Evolutionary conservation across 257 asterid genomes (phyloP).

Genomic region (Cordia subcordata): DNA sequence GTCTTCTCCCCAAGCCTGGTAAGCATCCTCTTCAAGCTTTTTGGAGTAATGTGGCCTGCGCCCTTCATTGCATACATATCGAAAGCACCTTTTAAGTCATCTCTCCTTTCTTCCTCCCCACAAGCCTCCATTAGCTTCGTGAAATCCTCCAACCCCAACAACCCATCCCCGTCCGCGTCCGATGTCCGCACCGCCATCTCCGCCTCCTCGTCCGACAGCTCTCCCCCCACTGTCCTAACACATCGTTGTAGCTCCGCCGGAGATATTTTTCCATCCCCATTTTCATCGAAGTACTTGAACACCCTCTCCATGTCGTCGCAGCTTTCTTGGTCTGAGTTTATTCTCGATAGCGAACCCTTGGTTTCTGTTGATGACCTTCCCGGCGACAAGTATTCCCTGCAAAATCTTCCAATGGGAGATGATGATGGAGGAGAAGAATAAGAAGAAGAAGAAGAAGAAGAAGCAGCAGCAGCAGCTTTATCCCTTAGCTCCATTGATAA

Average conservation of each 20-base stretch:
- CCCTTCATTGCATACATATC: conserved; percentile 54
- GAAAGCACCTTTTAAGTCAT: conserved; percentile 52
- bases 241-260: conserved; percentile 29
- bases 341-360: neutral
- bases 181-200: conserved; percentile 32
- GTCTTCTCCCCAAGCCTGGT: conserved; percentile 48
- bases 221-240: conserved; percentile 8
- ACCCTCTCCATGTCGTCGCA: conserved; percentile 13
- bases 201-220: conserved; percentile 40
- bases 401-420: neutral
- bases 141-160: conserved; percentile 48
- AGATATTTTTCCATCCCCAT: conserved; percentile 37
- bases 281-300: conserved; percentile 29
- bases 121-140: conserved; percentile 42
- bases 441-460: neutral
- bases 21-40: conserved; percentile 61
- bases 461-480: neutral
- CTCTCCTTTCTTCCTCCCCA: conserved; percentile 44
- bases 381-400: neutral
- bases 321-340: neutral
- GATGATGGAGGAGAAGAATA: neutral
- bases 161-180: conserved; percentile 53
- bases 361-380: neutral
- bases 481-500: neutral
- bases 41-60: conserved; percentile 45